Evolutionary conservation across 2,329 filamentous ascomycete species (phyloP).

Genomic region (Talaromyces sp.): DNA sequence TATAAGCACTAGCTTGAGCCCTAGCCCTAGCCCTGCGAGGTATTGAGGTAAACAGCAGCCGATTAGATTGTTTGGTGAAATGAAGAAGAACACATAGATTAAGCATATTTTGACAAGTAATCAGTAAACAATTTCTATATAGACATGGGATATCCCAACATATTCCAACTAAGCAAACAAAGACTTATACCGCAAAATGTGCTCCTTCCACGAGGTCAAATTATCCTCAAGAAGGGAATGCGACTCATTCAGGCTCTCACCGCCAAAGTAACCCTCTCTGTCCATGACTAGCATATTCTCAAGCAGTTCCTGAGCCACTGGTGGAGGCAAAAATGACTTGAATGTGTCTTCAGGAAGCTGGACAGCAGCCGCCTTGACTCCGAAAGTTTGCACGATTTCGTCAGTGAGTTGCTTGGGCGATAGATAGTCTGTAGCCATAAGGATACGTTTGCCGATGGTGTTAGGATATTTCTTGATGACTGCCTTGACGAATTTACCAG

Average conservation of each 20-base stretch:
- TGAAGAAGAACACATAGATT: not conserved
- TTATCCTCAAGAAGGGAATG: not conserved
- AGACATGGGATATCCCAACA: not conserved
- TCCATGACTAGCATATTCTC: slow-evolving; percentile 52
- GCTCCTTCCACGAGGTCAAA: slow-evolving; percentile 4
- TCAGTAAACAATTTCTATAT: not conserved
- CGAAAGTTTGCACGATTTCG: slow-evolving; percentile 38
- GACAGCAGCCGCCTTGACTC: slow-evolving; percentile 36
- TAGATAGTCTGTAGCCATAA: slow-evolving; percentile 43
- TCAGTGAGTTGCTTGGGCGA: slow-evolving; percentile 41
- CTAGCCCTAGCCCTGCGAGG: not conserved
- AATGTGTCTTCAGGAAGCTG: slow-evolving; percentile 43
- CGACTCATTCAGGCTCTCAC: slow-evolving; percentile 23
- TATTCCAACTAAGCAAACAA: not conserved
- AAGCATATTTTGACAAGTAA: not conserved
- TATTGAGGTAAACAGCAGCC: not conserved
- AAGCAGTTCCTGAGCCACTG: slow-evolving; percentile 46
- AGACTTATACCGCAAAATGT: not conserved
- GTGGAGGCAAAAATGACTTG: slow-evolving; percentile 33
- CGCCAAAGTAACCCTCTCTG: slow-evolving; percentile 52
- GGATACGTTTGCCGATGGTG: slow-evolving; percentile 39
- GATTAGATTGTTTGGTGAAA: not conserved
- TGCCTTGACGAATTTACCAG: slow-evolving; percentile 26
- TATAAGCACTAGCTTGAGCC: not conserved
- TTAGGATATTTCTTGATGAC: slow-evolving; percentile 37